A percentile compares a stretch with the other conserved stretches of the same genome.
Conservation (phyloP, 495 filamentous ascomycete genomes). For the Usnea hakonensis region DNA sequence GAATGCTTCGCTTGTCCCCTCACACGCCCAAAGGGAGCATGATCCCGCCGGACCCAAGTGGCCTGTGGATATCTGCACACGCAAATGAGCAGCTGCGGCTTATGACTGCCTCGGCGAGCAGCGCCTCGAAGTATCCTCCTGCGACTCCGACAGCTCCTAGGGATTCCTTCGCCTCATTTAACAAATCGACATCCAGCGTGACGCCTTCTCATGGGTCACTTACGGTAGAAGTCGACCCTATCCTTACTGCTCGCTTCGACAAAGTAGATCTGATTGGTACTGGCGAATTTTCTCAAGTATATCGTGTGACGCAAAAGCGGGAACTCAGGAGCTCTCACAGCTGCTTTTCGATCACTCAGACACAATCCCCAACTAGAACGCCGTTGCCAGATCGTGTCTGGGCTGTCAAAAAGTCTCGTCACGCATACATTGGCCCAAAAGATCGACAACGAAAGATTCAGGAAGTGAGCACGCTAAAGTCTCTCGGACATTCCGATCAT, state of each 20-base stretch:
- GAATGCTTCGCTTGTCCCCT: conserved; percentile 52
- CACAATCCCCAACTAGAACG: conserved; percentile 36
- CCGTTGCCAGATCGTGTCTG: conserved; percentile 52
- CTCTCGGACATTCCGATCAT: conserved; percentile 68
- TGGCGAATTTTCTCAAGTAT: conserved; percentile 91
- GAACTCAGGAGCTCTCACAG: conserved; percentile 35
- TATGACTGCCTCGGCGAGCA: conserved; percentile 35
- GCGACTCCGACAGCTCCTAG: conserved; percentile 74
- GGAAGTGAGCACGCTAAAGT: conserved; percentile 69
- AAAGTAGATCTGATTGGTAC: conserved; percentile 69
- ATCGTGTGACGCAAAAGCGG: conserved; percentile 56
- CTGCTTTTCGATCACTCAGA: conserved; percentile 37
- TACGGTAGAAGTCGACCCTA: conserved; percentile 61
- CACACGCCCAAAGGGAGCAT: conserved; percentile 71
- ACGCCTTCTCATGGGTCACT: conserved; percentile 49
- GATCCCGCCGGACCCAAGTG: conserved; percentile 72
- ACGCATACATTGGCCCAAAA: conserved; percentile 62
- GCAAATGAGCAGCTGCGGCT: conserved; percentile 38
- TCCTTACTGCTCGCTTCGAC: conserved; percentile 62
- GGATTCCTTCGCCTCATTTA: conserved; percentile 46
- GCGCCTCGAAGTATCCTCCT: conserved; percentile 48
- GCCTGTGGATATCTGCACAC: conserved; percentile 64
- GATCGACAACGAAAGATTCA: conserved; percentile 71
- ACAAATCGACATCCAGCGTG: conserved; percentile 40
- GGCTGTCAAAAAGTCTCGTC: conserved; percentile 87